Percentiles rank a stretch among this genome's conserved stretches.
These are phyloP conservation scores for Penicillium sumatraense DNA, from an alignment of 2,329 filamentous ascomycete genomes.

Conservation along the genomic window DNA sequence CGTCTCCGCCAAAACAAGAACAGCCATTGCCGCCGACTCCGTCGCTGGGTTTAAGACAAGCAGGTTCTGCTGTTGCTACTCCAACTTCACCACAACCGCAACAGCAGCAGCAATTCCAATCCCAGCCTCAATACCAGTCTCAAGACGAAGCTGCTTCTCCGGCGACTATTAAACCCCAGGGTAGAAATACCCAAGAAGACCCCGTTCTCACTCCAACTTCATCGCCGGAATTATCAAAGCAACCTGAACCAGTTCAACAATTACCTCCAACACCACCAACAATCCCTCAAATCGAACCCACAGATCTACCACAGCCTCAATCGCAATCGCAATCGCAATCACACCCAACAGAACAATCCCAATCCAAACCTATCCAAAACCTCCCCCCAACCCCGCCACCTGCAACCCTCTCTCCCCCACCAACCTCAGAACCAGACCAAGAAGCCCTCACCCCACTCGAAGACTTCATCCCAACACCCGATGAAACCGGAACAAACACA, in stretches of 20 bases:
- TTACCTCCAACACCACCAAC: neutral
- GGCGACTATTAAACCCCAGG: neutral
- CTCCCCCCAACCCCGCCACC: constrained; percentile 5
- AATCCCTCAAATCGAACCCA: neutral
- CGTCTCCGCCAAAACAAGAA: neutral
- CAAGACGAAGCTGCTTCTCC: neutral
- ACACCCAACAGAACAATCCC: neutral
- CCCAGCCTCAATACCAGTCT: no score
- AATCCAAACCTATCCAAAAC: neutral
- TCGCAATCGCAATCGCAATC: neutral
- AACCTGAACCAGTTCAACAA: neutral
- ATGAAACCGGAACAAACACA: constrained; percentile 21
- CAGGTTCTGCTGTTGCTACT: neutral
- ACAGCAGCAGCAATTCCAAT: no score
- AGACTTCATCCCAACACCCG: constrained; percentile 40
- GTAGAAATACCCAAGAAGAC: neutral
- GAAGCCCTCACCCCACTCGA: constrained; percentile 29
- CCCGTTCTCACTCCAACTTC: neutral
- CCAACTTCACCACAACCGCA: neutral
- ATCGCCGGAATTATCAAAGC: neutral
- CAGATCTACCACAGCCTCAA: neutral
- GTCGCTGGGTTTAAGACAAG: neutral
- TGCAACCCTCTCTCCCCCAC: constrained; percentile 16
- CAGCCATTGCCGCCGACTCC: constrained; percentile 1
- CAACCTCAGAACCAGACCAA: constrained; percentile 10